Conservation (phyloP, 2,329 filamentous ascomycete genomes). For the Botrytis galanthina region DNA sequence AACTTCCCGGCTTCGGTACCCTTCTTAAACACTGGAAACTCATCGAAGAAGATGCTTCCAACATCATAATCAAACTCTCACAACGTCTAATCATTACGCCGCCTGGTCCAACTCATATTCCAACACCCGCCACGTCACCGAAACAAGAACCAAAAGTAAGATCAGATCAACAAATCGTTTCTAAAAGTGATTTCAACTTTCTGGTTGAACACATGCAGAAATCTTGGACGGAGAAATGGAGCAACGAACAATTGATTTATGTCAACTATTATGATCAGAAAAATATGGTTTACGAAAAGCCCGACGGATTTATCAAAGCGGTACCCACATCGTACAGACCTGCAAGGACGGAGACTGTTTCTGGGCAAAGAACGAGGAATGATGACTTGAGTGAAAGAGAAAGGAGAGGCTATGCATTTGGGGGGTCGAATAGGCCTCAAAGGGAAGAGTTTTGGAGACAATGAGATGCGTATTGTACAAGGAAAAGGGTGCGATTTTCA, state of each 20-base stretch:
- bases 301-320: constrained; percentile 2
- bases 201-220: constrained; percentile 10
- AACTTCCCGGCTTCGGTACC: constrained; percentile 4
- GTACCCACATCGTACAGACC: neutral
- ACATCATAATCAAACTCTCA: constrained; percentile 1
- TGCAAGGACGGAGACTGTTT: neutral
- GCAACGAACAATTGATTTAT: constrained; percentile 5
- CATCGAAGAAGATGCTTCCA: constrained; percentile 8
- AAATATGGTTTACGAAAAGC: neutral
- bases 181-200: neutral
- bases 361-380: neutral
- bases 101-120: neutral
- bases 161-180: constrained; percentile 7
- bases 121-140: neutral
- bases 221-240: constrained; percentile 10
- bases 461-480: neutral
- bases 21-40: constrained; percentile 15
- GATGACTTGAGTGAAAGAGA: neutral
- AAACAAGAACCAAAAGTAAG: neutral
- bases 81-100: constrained; percentile 17
- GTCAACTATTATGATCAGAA: constrained; percentile 9
- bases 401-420: neutral
- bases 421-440: no score
- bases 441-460: neutral
- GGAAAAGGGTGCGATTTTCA: neutral